Evolutionary conservation across 345 rosid species (phyloP).

Genomic region (Pistacia vera): DNA sequence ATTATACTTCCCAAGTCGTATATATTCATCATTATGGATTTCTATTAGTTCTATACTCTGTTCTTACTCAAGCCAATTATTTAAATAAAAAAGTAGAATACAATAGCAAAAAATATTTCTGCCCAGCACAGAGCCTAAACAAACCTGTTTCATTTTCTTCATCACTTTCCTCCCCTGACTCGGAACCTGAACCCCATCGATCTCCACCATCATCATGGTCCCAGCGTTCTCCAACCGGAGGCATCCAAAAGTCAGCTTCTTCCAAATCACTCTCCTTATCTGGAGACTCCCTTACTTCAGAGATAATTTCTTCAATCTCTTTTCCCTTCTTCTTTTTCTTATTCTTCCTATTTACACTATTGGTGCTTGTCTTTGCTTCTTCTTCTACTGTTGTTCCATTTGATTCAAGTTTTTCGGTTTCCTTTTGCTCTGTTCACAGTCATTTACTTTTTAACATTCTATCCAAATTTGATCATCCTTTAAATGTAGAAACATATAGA

Average conservation of each 20-base stretch:
- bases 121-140: constrained; percentile 8
- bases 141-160: constrained; percentile 56
- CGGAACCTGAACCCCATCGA: constrained; percentile 69
- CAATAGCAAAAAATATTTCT: not conserved
- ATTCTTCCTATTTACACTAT: constrained; percentile 26
- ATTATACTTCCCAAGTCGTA: not conserved
- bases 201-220: constrained; percentile 67
- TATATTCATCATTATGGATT: constrained; percentile 10
- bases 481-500: not conserved
- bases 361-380: constrained; percentile 24
- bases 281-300: constrained; percentile 42
- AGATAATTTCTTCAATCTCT: constrained; percentile 39
- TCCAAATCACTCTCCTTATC: constrained; percentile 57
- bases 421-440: constrained; percentile 63
- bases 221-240: constrained; percentile 81
- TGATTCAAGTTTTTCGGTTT: constrained; percentile 36
- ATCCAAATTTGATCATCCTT: not conserved
- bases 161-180: constrained; percentile 38
- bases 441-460: constrained; percentile 3
- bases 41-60: not conserved
- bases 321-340: constrained; percentile 41
- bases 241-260: constrained; percentile 83
- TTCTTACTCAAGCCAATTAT: not conserved
- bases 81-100: not conserved
- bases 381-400: constrained; percentile 28